These are phyloP conservation scores for Lactarius hatsudake DNA, from an alignment of 768 basidiomycete genomes.

Conservation along the genomic window DNA sequence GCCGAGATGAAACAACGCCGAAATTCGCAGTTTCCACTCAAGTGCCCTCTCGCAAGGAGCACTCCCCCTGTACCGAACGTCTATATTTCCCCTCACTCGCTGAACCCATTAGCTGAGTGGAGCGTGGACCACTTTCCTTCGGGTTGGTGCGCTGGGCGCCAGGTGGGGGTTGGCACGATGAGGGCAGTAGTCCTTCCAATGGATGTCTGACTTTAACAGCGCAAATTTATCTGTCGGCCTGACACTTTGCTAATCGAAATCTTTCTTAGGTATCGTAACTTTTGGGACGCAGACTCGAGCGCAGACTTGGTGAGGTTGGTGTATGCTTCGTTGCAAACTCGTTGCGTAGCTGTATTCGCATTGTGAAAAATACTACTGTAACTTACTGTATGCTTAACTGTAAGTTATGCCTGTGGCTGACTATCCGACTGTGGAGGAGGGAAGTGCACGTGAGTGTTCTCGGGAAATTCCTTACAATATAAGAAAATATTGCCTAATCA, in stretches of 20 bases:
- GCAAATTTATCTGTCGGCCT: not conserved
- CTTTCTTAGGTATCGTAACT: too few relatives aligned
- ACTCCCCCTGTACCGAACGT: conserved; percentile 73
- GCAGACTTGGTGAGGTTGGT: too few relatives aligned
- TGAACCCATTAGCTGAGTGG: conserved; percentile 62
- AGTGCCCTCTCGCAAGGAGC: conserved; percentile 60
- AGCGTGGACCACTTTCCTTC: conserved; percentile 58
- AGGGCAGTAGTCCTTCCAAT: conserved; percentile 73
- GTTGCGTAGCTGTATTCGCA: too few relatives aligned
- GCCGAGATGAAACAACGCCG: conserved; percentile 40
- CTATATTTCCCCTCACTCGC: conserved; percentile 66
- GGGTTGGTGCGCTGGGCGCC: conserved; percentile 64
- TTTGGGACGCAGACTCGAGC: too few relatives aligned
- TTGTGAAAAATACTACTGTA: too few relatives aligned
- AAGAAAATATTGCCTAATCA: too few relatives aligned
- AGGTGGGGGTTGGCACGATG: conserved; percentile 74
- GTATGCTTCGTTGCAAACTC: too few relatives aligned
- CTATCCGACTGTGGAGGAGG: too few relatives aligned
- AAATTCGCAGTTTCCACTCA: conserved; percentile 89
- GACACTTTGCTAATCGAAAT: not conserved
- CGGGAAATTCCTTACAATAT: too few relatives aligned
- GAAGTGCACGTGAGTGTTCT: too few relatives aligned
- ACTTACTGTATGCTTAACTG: too few relatives aligned
- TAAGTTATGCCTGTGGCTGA: too few relatives aligned
- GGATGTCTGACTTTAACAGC: conserved; percentile 69